A percentile compares a stretch with the other conserved stretches of the same genome.
Evolutionary conservation across 2,329 filamentous ascomycete genomes (phyloP).

Genomic region (Talaromyces rugulosus): DNA sequence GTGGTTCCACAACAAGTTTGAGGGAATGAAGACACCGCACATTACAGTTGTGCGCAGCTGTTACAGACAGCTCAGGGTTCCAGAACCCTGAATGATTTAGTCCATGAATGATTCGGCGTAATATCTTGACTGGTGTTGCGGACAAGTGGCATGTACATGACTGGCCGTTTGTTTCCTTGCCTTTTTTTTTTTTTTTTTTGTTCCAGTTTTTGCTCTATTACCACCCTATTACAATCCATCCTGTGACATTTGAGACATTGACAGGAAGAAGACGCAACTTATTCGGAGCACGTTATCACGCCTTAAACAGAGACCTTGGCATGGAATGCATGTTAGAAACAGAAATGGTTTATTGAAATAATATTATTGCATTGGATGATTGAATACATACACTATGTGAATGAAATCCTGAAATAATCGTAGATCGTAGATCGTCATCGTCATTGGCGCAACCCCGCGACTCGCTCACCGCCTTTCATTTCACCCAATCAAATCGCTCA

Average conservation of each 20-base stretch:
- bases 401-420: neutral
- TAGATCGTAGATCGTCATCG: neutral
- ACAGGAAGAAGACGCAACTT: neutral
- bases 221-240: neutral
- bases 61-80: constrained; percentile 5
- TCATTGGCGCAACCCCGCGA: neutral
- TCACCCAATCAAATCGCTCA: neutral
- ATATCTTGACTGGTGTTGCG: neutral
- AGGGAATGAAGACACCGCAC: neutral
- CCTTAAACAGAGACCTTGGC: neutral
- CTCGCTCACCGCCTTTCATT: neutral
- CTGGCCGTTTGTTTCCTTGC: neutral
- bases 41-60: neutral
- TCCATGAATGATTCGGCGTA: neutral
- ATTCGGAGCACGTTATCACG: neutral
- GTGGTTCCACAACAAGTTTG: neutral
- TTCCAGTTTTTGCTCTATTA: neutral
- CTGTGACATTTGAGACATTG: neutral
- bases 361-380: neutral
- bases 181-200: neutral
- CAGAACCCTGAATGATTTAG: constrained; percentile 5
- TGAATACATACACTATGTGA: neutral
- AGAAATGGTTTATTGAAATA: neutral
- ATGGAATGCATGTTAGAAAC: neutral
- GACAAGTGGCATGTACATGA: constrained; percentile 1